Conservation (phyloP, 1,139 yeast species). For the Taphrina flavorubra region DNA sequence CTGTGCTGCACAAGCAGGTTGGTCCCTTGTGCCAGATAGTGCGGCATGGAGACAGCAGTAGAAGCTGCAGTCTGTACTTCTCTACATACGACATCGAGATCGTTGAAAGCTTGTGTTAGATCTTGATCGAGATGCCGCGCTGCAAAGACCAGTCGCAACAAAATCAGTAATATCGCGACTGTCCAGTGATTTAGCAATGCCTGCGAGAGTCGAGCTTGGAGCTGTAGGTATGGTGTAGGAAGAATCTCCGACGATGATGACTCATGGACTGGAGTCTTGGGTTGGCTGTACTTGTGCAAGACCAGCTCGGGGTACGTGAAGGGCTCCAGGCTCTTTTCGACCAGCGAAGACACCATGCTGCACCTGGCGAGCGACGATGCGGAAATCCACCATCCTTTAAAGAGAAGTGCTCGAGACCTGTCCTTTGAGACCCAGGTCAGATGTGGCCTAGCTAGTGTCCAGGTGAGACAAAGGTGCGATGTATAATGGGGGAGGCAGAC, state of each 20-base stretch:
- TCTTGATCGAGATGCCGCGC: constrained; percentile 47
- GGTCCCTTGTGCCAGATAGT: constrained; percentile 61
- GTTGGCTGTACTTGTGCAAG: not conserved
- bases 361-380: not conserved
- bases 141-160: constrained; percentile 52
- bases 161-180: constrained; percentile 49
- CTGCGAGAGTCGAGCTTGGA: constrained; percentile 51
- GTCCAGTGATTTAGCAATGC: constrained; percentile 51
- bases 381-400: not conserved
- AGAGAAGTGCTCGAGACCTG: constrained; percentile 2
- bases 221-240: constrained; percentile 50
- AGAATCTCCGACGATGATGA: not conserved
- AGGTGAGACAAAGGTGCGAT: constrained; percentile 4
- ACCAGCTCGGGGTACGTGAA: not conserved
- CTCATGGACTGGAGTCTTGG: not conserved
- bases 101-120: constrained; percentile 48
- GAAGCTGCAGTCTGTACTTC: constrained; percentile 58
- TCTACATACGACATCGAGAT: constrained; percentile 54
- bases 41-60: constrained; percentile 60
- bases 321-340: constrained; percentile 1
- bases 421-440: not conserved
- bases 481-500: not conserved
- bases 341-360: constrained; percentile 13
- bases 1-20: constrained; percentile 59
- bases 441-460: not conserved